phyloP scores from a whole-genome alignment of 140 eudicot genomes.

The Oenanthe javanica region DNA sequence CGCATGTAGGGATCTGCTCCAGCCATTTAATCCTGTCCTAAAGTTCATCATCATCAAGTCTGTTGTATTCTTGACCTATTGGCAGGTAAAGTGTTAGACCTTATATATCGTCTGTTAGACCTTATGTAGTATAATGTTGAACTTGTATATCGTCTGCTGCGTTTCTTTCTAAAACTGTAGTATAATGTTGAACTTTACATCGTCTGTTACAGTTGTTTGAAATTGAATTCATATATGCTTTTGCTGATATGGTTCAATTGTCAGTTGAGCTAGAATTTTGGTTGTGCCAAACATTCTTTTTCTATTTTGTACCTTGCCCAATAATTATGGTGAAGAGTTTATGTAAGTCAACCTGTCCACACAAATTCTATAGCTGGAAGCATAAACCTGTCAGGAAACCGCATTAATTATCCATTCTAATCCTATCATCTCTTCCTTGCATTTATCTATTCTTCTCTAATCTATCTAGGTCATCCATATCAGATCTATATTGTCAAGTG shows the following conservation, averaged over 20 bases:
- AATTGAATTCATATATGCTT: neutral
- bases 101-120: neutral
- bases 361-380: neutral
- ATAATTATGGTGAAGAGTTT: no score
- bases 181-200: no score
- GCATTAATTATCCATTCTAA: no score
- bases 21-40: slow-evolving; percentile 90
- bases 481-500: neutral
- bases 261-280: neutral
- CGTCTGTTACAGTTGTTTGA: neutral
- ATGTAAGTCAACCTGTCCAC: neutral
- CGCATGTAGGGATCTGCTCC: slow-evolving; percentile 85
- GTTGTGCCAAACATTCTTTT: neutral
- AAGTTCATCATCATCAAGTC: slow-evolving; percentile 86
- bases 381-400: neutral
- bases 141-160: no score
- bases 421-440: neutral
- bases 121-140: neutral
- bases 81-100: slow-evolving; percentile 59
- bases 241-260: neutral
- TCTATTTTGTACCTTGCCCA: no score
- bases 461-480: neutral
- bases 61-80: slow-evolving; percentile 85
- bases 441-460: neutral
- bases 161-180: no score